Conservation (phyloP, 225 moss, liverwort and hornwort genomes). For the Lunularia cruciata region DNA sequence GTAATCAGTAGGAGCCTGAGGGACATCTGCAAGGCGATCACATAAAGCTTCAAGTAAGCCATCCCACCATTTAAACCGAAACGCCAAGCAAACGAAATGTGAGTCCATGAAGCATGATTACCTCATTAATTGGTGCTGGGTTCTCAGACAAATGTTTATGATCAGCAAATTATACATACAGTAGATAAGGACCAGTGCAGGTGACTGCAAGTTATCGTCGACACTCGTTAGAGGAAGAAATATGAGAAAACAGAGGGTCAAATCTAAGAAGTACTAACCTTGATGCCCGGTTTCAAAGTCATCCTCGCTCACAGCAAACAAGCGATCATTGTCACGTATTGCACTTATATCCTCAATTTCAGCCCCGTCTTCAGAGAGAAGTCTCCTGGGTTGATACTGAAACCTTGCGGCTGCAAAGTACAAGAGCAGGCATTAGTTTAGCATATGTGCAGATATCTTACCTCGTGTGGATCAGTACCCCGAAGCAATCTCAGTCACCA, state of each 20-base stretch:
- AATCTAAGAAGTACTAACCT: slow-evolving; percentile 18
- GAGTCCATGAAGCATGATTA: not conserved
- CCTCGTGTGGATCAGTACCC: no score
- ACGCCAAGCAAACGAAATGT: no score
- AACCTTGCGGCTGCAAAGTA: slow-evolving; percentile 46
- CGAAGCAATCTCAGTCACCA: no score
- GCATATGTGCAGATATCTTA: not conserved
- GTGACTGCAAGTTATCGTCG: not conserved
- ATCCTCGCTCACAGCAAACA: slow-evolving; percentile 57
- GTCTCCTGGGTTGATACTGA: slow-evolving; percentile 50
- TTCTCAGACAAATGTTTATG: not conserved
- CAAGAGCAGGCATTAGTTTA: not conserved
- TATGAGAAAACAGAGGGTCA: not conserved
- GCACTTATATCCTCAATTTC: slow-evolving; percentile 64
- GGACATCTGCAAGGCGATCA: slow-evolving; percentile 8
- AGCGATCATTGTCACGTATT: slow-evolving; percentile 75
- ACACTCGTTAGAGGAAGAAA: not conserved
- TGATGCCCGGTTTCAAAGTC: not conserved
- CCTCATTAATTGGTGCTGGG: not conserved
- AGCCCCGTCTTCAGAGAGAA: slow-evolving; percentile 59
- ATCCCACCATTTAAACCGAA: not conserved
- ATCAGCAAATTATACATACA: not conserved
- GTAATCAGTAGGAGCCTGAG: not conserved
- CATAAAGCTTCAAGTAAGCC: not conserved
- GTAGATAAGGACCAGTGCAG: not conserved